A percentile compares a stretch with the other conserved stretches of the same genome.
Conservation (phyloP, 108 stramenopile species). For the Conticribra weissflogii region DNA sequence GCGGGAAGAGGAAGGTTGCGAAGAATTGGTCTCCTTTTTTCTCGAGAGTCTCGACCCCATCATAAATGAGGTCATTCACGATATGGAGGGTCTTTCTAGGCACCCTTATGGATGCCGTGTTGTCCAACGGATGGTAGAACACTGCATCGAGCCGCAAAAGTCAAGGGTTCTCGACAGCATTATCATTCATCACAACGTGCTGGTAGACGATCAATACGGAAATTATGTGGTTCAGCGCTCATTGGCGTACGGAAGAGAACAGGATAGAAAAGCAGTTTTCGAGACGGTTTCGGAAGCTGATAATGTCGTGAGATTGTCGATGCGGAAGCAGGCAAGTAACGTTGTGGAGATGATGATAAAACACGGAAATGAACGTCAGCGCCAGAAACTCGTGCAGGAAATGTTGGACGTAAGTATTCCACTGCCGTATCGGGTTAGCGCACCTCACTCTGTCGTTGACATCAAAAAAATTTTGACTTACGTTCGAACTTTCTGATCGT, state of each 20-base stretch:
- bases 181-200: conserved; percentile 34
- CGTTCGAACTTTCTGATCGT: not conserved
- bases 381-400: conserved; percentile 59
- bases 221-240: conserved; percentile 90
- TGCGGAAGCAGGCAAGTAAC: conserved; percentile 96
- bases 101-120: conserved; percentile 95
- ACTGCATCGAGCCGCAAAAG: conserved; percentile 75
- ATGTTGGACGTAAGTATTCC: conserved; percentile 54
- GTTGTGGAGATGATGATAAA: conserved; percentile 94
- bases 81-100: conserved; percentile 73
- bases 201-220: conserved; percentile 81
- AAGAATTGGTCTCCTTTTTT: conserved; percentile 28
- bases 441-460: not conserved
- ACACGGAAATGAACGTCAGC: conserved; percentile 75
- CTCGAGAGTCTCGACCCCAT: conserved; percentile 84
- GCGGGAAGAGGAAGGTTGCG: conserved; percentile 31
- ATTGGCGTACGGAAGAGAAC: conserved; percentile 71
- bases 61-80: conserved; percentile 73
- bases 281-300: conserved; percentile 68
- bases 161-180: conserved; percentile 59
- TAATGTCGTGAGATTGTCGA: conserved; percentile 69
- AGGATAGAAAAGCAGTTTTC: conserved; percentile 68
- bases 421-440: not conserved
- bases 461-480: too few species aligned
- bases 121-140: conserved; percentile 92